Base-by-base conservation (phyloP, 768 basidiomycete genomes). In the Roridomyces roridus region DNA sequence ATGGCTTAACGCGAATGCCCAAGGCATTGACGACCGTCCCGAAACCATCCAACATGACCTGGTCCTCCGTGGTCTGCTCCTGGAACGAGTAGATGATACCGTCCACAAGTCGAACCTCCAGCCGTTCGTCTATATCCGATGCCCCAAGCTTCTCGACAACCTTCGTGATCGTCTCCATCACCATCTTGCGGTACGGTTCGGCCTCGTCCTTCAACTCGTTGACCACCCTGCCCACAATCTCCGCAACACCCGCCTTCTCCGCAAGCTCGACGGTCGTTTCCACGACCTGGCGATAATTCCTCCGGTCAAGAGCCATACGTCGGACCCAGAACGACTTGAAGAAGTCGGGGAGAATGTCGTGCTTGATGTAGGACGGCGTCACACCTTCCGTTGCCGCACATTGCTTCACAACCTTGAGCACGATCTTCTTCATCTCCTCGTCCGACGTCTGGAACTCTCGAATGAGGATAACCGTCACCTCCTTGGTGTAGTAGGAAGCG, bases 371-470 rank as follows among this genome's bases (percentile, higher is more conserved):
- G 36, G 86, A 83, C 3, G 97, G 87, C 0, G 94, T 94, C 34
- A 99, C 97, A 77, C 97, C 97, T 70, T 99, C 97, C 2, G 97
- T 99, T 9, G 94, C 93, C 28, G 97, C 94, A 68, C 97, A 98
- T 72, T 98, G 97, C 75, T 98, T 97, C 66, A 98, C 96, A 53
- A 99, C 97, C 73, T 98, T 98, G 46, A 99, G 77, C 6, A 99
- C 97, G 63, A 98, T 98, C 82, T 98, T 97, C 85, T 98, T 96
- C 97, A 99, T 99, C 80, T 99, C 97, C 73, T 99, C 97, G 71
- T 99, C 97, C 9, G 96, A 96, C 6, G 96, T 97, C 72, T 96
- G 95, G 80, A 98, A 98, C 76, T 98, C 96, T 68, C 97, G 94
- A 60, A 96, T 96, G 53, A 96, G 89, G 70, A 96, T 96, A 62